phyloP scores from a whole-genome alignment of 495 filamentous ascomycete genomes.

The Daldinia caldariorum region DNA sequence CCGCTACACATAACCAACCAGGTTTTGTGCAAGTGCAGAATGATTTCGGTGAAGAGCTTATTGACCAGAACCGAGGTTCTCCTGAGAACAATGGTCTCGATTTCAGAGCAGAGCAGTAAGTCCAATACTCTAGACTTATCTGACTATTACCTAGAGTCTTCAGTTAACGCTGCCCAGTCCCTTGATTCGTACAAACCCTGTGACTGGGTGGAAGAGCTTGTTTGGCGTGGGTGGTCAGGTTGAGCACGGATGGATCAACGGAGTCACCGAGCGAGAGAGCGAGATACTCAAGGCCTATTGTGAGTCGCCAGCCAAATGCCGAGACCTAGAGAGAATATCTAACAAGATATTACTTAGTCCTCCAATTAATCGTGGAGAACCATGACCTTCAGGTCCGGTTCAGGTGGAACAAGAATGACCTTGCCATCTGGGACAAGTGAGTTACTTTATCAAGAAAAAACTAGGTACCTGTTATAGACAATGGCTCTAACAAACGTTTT shows the following conservation, averaged over 20 bases:
- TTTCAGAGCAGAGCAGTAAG: constrained; percentile 66
- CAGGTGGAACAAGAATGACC: constrained; percentile 68
- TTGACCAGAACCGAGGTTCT: constrained; percentile 65
- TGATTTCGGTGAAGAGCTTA: constrained; percentile 64
- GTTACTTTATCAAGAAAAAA: not conserved
- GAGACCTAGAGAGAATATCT: not conserved
- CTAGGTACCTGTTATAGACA: not conserved
- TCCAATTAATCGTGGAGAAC: constrained; percentile 70
- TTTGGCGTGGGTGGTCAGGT: constrained; percentile 66
- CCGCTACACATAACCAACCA: constrained; percentile 69
- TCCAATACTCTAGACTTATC: not conserved
- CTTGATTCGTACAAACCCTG: constrained; percentile 76
- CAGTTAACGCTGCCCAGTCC: constrained; percentile 65
- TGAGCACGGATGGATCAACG: constrained; percentile 70
- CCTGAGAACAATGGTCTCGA: constrained; percentile 71
- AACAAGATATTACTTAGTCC: constrained; percentile 50
- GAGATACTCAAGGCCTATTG: constrained; percentile 68
- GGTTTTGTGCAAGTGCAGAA: constrained; percentile 65
- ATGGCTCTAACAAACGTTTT: constrained; percentile 14
- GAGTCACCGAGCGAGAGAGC: constrained; percentile 68
- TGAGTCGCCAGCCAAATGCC: constrained; percentile 21
- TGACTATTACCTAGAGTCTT: not conserved
- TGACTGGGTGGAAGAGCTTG: constrained; percentile 77
- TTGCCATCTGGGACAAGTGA: constrained; percentile 76
- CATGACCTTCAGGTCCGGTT: constrained; percentile 78